Evolutionary conservation across 306 rosid species (phyloP).

Genomic region (Adenanthera pavonina): DNA sequence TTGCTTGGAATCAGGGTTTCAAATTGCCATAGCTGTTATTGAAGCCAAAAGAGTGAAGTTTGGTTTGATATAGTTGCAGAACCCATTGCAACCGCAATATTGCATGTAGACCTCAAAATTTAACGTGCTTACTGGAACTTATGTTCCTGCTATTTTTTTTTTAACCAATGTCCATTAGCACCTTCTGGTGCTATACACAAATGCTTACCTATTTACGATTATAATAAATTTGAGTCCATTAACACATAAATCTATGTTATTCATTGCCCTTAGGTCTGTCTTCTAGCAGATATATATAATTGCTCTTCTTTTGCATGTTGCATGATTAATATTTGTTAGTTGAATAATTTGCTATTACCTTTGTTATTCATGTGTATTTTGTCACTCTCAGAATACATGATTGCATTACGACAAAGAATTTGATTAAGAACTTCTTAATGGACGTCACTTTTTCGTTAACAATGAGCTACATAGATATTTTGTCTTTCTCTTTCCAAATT

Average conservation of each 20-base stretch:
- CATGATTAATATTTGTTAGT: background rate
- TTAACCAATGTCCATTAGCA: background rate
- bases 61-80: background rate
- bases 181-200: background rate
- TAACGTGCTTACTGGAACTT: background rate
- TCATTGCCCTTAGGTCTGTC: background rate
- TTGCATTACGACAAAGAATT: background rate
- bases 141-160: too few species aligned
- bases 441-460: background rate
- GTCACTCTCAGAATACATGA: background rate
- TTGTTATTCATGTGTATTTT: background rate
- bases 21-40: background rate
- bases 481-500: background rate
- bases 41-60: background rate
- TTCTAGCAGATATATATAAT: background rate
- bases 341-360: background rate
- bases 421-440: background rate
- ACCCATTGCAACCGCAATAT: background rate
- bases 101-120: background rate
- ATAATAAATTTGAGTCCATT: background rate
- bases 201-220: background rate
- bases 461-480: background rate
- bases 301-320: background rate
- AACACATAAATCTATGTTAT: background rate
- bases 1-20: background rate